Evolutionary conservation across 805 yeast genomes (phyloP).

Genomic region (Blastobotrys terrestris): DNA sequence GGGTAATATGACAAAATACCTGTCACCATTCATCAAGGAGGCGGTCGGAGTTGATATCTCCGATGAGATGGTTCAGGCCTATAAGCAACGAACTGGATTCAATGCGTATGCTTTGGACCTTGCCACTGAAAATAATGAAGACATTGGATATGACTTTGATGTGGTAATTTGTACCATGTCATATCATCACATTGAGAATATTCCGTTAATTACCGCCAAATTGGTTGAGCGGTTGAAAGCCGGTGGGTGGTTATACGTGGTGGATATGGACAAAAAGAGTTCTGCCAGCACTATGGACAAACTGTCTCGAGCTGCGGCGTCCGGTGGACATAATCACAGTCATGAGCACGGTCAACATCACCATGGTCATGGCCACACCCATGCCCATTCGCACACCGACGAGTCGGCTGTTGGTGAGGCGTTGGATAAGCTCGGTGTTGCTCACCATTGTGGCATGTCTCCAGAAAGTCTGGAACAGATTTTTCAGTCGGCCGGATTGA

Average conservation of each 20-base stretch:
- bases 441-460: not conserved
- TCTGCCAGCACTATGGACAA: not conserved
- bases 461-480: not conserved
- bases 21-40: conserved; percentile 17
- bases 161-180: conserved; percentile 21
- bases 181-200: conserved; percentile 22
- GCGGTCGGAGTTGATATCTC: conserved; percentile 25
- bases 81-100: conserved; percentile 16
- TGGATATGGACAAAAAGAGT: conserved; percentile 8
- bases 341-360: not conserved
- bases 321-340: not conserved
- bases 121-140: not conserved
- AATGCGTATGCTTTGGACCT: conserved; percentile 18
- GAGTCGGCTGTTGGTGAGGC: not conserved
- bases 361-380: not conserved
- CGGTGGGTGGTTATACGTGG: conserved; percentile 19
- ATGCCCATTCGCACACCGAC: not conserved
- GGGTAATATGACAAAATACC: conserved; percentile 17
- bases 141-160: conserved; percentile 16
- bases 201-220: conserved; percentile 9
- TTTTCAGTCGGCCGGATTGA: not conserved
- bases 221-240: conserved; percentile 14
- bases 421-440: not conserved
- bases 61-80: conserved; percentile 18
- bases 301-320: not conserved